Evolutionary conservation across 257 asterid species (phyloP).

Genomic region (Ligustrum vulgare): DNA sequence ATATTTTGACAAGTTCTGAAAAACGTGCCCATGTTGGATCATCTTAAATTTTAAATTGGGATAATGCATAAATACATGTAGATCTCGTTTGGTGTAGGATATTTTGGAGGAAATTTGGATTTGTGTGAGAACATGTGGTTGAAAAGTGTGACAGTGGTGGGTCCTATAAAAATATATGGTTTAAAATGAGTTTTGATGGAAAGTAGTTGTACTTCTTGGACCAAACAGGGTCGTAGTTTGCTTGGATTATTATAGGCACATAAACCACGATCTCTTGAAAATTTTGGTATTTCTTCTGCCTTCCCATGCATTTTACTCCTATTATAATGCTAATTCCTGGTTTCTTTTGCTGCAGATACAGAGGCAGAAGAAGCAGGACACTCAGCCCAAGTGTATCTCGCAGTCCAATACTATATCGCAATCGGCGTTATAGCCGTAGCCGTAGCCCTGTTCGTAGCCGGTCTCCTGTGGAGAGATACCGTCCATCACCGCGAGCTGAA

Average conservation of each 20-base stretch:
- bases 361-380: conserved; percentile 79
- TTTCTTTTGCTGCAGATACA: conserved; percentile 53
- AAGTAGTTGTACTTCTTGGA: too few relatives aligned
- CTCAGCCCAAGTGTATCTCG: conserved; percentile 72
- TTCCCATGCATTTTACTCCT: neutral
- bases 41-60: neutral
- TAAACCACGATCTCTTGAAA: neutral
- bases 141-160: too few relatives aligned
- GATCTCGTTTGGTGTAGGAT: too few relatives aligned
- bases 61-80: neutral
- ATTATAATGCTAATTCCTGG: neutral
- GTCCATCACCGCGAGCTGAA: conserved; percentile 40
- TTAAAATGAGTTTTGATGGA: too few relatives aligned
- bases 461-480: conserved; percentile 42
- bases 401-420: conserved; percentile 82
- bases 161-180: too few relatives aligned
- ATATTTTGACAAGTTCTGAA: neutral
- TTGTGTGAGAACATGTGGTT: too few relatives aligned
- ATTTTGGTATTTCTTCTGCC: neutral
- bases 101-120: too few relatives aligned
- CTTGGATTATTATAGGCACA: neutral
- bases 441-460: conserved; percentile 43
- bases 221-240: neutral
- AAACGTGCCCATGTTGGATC: neutral
- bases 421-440: conserved; percentile 52